Conservation (phyloP, 140 eudicot species). For the Cichorium intybus region DNA sequence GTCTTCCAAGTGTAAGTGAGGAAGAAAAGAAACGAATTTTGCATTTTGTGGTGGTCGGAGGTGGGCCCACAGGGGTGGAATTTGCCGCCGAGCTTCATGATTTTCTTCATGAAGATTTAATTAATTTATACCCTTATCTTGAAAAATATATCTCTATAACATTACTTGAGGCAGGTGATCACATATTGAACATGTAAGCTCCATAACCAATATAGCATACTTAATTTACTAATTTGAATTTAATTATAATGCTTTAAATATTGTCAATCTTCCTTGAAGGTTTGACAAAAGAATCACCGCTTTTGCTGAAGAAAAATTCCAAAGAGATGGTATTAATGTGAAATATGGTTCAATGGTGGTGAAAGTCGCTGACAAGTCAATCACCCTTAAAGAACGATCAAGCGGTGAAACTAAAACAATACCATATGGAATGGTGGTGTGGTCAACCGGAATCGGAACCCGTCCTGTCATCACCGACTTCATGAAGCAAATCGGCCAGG, state of each 20-base stretch:
- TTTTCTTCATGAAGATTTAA: slow-evolving; percentile 66
- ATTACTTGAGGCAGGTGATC: slow-evolving; percentile 81
- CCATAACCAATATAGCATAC: no score
- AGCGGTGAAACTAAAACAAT: slow-evolving; percentile 41
- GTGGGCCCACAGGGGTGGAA: slow-evolving; percentile 98
- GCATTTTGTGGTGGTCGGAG: slow-evolving; percentile 95
- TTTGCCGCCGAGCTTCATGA: slow-evolving; percentile 97
- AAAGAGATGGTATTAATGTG: slow-evolving; percentile 76
- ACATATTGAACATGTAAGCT: slow-evolving; percentile 82
- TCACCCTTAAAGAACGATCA: slow-evolving; percentile 58
- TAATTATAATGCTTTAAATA: no score
- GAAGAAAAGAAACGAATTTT: slow-evolving; percentile 68
- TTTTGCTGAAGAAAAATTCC: slow-evolving; percentile 85
- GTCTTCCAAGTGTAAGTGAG: slow-evolving; percentile 69
- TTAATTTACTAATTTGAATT: no score
- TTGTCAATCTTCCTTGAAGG: slow-evolving; percentile 41
- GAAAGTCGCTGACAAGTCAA: slow-evolving; percentile 65
- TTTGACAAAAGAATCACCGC: slow-evolving; percentile 87
- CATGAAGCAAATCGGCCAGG: slow-evolving; percentile 97
- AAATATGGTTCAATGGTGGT: slow-evolving; percentile 85
- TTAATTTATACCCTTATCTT: slow-evolving; percentile 54
- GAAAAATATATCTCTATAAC: slow-evolving; percentile 55
- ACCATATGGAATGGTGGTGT: slow-evolving; percentile 95
- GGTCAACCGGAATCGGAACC: slow-evolving; percentile 98
- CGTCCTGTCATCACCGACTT: slow-evolving; percentile 84